Evolutionary conservation across 495 filamentous ascomycete genomes (phyloP).

Genomic region (Sporormia fimetaria): DNA sequence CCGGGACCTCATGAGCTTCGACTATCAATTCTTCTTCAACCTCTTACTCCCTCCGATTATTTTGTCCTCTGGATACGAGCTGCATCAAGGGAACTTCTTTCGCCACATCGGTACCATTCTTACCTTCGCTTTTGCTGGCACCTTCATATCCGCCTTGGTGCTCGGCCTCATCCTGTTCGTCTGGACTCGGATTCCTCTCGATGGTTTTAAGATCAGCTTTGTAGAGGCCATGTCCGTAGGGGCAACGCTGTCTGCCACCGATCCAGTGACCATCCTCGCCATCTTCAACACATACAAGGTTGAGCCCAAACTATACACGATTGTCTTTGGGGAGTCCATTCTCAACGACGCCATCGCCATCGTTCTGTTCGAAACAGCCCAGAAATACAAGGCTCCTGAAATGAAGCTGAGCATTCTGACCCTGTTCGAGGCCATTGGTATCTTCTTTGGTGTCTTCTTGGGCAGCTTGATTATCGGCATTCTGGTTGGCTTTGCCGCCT

Average conservation of each 20-base stretch:
- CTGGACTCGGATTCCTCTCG: conserved; percentile 77
- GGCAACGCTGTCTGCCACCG: conserved; percentile 89
- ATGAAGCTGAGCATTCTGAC: conserved; percentile 58
- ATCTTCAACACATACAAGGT: conserved; percentile 99
- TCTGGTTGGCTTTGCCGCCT: conserved; percentile 72
- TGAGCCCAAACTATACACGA: conserved; percentile 92
- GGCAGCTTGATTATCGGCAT: conserved; percentile 84
- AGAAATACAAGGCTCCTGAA: conserved; percentile 63
- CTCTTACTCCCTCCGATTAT: conserved; percentile 95
- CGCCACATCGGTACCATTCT: conserved; percentile 95
- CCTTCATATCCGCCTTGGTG: conserved; percentile 91
- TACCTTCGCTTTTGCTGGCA: conserved; percentile 96
- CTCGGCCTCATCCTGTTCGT: conserved; percentile 77
- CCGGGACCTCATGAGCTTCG: conserved; percentile 79
- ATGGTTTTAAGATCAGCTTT: conserved; percentile 73
- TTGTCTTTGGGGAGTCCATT: conserved; percentile 97
- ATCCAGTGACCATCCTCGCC: conserved; percentile 92
- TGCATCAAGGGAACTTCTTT: conserved; percentile 97
- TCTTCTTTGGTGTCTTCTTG: conserved; percentile 93
- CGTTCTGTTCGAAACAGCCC: conserved; percentile 94
- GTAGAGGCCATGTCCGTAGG: conserved; percentile 93
- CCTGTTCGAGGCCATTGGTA: conserved; percentile 79
- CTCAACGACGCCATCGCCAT: conserved; percentile 97
- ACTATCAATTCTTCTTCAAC: conserved; percentile 99
- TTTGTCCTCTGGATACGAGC: conserved; percentile 88